Evolutionary conservation across 1,139 yeast genomes (phyloP).

Genomic region (Geotrichum reessii): DNA sequence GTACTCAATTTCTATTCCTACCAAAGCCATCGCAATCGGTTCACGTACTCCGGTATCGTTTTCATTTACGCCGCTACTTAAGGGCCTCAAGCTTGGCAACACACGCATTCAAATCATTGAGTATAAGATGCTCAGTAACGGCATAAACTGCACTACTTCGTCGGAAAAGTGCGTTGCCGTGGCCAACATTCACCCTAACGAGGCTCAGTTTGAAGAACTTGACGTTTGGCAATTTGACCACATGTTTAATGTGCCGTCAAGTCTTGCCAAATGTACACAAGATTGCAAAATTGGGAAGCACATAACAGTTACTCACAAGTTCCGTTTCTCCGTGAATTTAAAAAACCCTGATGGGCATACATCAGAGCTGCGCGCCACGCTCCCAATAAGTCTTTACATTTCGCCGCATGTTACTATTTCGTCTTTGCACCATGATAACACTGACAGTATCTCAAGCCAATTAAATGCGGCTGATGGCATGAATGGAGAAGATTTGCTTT

Average conservation of each 20-base stretch:
- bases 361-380: constrained; percentile 68
- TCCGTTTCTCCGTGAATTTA: constrained; percentile 58
- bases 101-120: constrained; percentile 65
- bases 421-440: constrained; percentile 39
- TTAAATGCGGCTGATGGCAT: not conserved
- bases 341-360: constrained; percentile 70
- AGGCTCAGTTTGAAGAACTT: constrained; percentile 35
- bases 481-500: constrained; percentile 7
- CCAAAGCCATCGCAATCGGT: constrained; percentile 88
- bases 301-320: constrained; percentile 64
- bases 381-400: constrained; percentile 62
- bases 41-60: constrained; percentile 66
- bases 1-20: constrained; percentile 78
- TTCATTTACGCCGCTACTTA: constrained; percentile 69
- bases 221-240: constrained; percentile 81
- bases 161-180: constrained; percentile 29
- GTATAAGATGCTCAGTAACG: constrained; percentile 23
- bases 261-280: constrained; percentile 70
- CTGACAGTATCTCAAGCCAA: constrained; percentile 18
- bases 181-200: constrained; percentile 41
- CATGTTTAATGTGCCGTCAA: constrained; percentile 58
- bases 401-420: constrained; percentile 71
- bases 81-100: constrained; percentile 73
- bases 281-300: constrained; percentile 60
- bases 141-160: not conserved